phyloP scores from a whole-genome alignment of 495 filamentous ascomycete species.

The Podospora appendiculata region DNA sequence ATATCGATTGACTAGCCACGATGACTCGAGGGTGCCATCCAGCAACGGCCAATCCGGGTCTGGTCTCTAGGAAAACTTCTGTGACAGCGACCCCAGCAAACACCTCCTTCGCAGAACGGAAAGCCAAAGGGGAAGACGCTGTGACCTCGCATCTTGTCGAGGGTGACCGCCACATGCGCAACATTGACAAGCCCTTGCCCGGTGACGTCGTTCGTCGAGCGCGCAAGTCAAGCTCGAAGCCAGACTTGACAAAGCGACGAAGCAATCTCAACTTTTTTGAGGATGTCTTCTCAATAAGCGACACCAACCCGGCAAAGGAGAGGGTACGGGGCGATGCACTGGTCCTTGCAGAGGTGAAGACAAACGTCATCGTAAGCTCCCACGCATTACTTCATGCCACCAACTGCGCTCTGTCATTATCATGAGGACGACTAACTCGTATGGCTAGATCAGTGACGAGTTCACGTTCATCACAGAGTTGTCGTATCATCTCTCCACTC shows the following conservation, averaged over 20 bases:
- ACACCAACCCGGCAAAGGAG: slow-evolving; percentile 42
- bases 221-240: slow-evolving; percentile 18
- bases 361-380: slow-evolving; percentile 68
- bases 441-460: slow-evolving; percentile 53
- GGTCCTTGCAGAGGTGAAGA: slow-evolving; percentile 72
- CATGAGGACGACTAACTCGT: neutral
- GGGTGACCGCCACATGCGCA: slow-evolving; percentile 27
- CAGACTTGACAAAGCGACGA: slow-evolving; percentile 30
- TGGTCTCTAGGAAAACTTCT: neutral
- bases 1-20: neutral
- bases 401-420: neutral
- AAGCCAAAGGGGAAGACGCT: slow-evolving; percentile 25
- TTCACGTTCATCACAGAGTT: slow-evolving; percentile 64
- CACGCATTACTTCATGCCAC: neutral
- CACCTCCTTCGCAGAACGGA: slow-evolving; percentile 33
- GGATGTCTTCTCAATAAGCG: slow-evolving; percentile 34
- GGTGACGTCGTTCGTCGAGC: slow-evolving; percentile 21
- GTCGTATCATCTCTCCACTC: slow-evolving; percentile 57
- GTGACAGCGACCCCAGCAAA: neutral
- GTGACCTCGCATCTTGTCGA: slow-evolving; percentile 26
- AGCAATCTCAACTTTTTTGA: slow-evolving; percentile 38
- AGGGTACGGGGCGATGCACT: slow-evolving; percentile 57
- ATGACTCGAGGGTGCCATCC: neutral
- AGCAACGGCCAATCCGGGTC: neutral
- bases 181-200: slow-evolving; percentile 27